These are phyloP conservation scores for Tolypocladium album DNA, from an alignment of 2,329 filamentous ascomycete genomes.

Conservation along the genomic window DNA sequence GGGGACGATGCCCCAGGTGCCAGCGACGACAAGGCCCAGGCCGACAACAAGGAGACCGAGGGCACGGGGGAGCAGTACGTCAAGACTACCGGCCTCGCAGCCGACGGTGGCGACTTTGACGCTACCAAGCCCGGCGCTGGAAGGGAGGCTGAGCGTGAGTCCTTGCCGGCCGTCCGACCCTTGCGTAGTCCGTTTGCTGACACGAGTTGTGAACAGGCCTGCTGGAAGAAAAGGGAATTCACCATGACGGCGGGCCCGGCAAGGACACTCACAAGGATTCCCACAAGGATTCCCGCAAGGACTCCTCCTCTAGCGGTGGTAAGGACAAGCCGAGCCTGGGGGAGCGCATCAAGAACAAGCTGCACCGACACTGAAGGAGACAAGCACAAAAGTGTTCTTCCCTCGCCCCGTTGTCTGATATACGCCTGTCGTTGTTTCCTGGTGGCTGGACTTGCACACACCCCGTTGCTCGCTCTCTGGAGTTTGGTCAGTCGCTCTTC, in stretches of 20 bases:
- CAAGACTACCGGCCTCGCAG: constrained; percentile 45
- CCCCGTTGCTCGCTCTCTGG: neutral
- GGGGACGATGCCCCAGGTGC: neutral
- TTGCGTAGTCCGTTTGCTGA: neutral
- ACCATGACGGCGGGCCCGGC: neutral
- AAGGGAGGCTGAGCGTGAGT: constrained; percentile 54
- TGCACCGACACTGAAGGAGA: constrained; percentile 36
- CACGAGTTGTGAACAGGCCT: constrained; percentile 12
- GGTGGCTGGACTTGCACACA: neutral
- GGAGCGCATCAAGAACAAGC: constrained; percentile 59
- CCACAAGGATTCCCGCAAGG: neutral
- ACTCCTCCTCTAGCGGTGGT: neutral
- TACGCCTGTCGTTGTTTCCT: neutral
- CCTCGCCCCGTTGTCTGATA: neutral
- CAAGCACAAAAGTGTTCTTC: neutral
- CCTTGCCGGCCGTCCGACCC: neutral
- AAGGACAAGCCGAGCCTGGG: constrained; percentile 41
- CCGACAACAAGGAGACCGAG: constrained; percentile 17
- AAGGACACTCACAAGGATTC: constrained; percentile 5
- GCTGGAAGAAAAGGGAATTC: constrained; percentile 20
- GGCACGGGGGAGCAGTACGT: constrained; percentile 47
- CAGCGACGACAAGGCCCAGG: constrained; percentile 9
- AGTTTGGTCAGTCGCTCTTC: neutral
- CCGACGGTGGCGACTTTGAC: constrained; percentile 60
- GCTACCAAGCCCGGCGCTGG: constrained; percentile 53